A percentile compares a stretch with the other conserved stretches of the same genome.
phyloP scores from a whole-genome alignment of 192 early-diverging fungal species.

The Spizellomyces punctatus region DNA sequence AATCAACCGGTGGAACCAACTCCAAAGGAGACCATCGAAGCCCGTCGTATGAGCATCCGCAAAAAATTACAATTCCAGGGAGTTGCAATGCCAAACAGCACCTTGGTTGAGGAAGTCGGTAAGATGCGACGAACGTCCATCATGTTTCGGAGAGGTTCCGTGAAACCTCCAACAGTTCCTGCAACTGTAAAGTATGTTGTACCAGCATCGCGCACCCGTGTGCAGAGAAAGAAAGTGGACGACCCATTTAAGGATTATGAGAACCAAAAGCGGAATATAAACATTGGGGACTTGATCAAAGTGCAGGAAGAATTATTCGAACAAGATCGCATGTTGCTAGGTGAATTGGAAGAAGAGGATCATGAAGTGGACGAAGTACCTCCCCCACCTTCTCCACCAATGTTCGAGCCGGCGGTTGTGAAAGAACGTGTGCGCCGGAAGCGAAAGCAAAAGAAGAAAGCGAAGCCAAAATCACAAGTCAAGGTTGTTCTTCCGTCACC shows the following conservation, averaged over 20 bases:
- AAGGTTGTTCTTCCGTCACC: background rate
- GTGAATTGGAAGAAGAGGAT: conserved; percentile 9
- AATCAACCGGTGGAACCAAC: background rate
- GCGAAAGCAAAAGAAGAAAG: conserved; percentile 6
- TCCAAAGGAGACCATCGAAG: conserved; percentile 13
- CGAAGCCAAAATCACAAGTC: conserved; percentile 6
- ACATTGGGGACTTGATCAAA: background rate
- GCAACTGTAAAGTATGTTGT: conserved; percentile 20
- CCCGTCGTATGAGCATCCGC: conserved; percentile 7
- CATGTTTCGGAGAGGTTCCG: background rate
- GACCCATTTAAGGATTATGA: conserved; percentile 1
- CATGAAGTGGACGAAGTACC: conserved; percentile 12
- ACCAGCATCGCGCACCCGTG: conserved; percentile 4
- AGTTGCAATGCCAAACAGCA: conserved; percentile 28
- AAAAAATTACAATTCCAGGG: conserved; percentile 22
- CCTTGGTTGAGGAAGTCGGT: conserved; percentile 7
- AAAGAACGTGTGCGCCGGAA: background rate
- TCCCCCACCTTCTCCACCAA: conserved; percentile 26
- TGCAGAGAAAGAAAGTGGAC: conserved; percentile 1
- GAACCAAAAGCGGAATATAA: background rate
- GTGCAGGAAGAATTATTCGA: background rate
- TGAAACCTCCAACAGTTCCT: background rate
- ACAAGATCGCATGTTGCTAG: conserved; percentile 6
- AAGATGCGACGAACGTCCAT: background rate
- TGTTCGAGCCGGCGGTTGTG: conserved; percentile 27